phyloP scores from a whole-genome alignment of 116 monocot genomes.

The Iris pallida region DNA sequence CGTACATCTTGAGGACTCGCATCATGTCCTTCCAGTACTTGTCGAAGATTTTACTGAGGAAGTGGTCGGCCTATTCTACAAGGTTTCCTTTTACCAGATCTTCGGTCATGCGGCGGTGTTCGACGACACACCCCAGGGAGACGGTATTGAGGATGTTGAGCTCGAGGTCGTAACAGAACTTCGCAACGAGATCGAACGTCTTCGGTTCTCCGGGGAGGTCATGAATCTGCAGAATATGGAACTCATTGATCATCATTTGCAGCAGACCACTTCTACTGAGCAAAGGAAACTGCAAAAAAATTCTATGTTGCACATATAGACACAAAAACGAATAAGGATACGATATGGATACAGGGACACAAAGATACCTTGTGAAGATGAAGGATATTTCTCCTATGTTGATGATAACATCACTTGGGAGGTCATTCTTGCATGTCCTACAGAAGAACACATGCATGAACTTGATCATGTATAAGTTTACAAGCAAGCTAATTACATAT shows the following conservation, averaged over 20 bases:
- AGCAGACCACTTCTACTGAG: conserved; percentile 52
- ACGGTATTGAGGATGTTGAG: conserved; percentile 44
- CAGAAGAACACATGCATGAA: not conserved
- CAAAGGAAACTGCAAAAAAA: conserved; percentile 68
- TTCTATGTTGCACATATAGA: too few relatives aligned
- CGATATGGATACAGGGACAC: too few relatives aligned
- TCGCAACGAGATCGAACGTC: conserved; percentile 54
- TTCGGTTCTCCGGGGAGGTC: conserved; percentile 67
- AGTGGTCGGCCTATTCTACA: conserved; percentile 39
- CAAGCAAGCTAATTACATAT: not conserved
- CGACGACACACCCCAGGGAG: conserved; percentile 44
- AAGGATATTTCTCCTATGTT: conserved; percentile 51
- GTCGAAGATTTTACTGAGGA: conserved; percentile 44
- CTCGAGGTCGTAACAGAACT: conserved; percentile 72
- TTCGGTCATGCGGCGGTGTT: conserved; percentile 57
- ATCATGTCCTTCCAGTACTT: conserved; percentile 48
- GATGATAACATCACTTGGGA: conserved; percentile 51
- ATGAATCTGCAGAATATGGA: conserved; percentile 32
- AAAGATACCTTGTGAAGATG: conserved; percentile 63
- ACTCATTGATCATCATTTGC: conserved; percentile 46
- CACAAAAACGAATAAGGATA: too few relatives aligned
- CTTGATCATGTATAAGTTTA: not conserved
- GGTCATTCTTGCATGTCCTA: conserved; percentile 52
- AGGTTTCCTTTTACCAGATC: conserved; percentile 46
- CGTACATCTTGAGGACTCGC: conserved; percentile 40